A percentile compares a stretch with the other conserved stretches of the same genome.
Evolutionary conservation across 768 basidiomycete genomes (phyloP).

Genomic region (Mycena rosella): DNA sequence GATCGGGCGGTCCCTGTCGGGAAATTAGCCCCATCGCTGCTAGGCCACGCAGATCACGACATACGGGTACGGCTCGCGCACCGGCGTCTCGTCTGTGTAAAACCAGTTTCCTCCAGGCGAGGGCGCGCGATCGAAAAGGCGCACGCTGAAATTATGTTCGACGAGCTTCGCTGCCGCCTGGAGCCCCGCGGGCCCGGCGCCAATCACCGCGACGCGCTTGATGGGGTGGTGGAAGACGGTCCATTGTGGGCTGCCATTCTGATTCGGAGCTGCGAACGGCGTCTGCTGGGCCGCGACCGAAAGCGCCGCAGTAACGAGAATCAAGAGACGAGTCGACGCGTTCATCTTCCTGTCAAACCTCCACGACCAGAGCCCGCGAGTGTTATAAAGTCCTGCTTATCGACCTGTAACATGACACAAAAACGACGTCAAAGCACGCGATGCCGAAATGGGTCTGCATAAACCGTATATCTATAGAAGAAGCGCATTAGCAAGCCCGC

Average conservation of each 20-base stretch:
- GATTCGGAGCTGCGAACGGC: conserved; percentile 7
- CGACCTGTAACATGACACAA: conserved; percentile 18
- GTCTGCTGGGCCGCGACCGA: conserved; percentile 26
- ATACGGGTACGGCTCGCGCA: conserved; percentile 38
- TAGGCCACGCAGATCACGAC: neutral
- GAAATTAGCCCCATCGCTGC: no score
- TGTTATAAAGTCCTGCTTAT: no score
- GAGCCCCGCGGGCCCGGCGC: conserved; percentile 35
- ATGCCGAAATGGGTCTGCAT: neutral
- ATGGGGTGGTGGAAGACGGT: conserved; percentile 34
- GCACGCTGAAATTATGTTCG: conserved; percentile 35
- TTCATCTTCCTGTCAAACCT: neutral
- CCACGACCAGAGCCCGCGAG: no score
- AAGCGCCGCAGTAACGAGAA: conserved; percentile 1
- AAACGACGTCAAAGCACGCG: conserved; percentile 34
- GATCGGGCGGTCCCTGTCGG: conserved; percentile 15
- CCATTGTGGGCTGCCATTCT: neutral
- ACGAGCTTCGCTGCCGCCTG: conserved; percentile 34
- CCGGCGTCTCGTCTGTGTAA: conserved; percentile 40
- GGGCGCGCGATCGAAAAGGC: conserved; percentile 37
- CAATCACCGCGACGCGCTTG: conserved; percentile 34
- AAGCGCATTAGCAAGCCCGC: neutral
- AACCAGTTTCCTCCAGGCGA: conserved; percentile 42
- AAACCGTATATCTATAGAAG: neutral
- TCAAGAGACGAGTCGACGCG: neutral